Evolutionary conservation across 305 asterid species (phyloP).

Genomic region (Ilex paraguariensis): DNA sequence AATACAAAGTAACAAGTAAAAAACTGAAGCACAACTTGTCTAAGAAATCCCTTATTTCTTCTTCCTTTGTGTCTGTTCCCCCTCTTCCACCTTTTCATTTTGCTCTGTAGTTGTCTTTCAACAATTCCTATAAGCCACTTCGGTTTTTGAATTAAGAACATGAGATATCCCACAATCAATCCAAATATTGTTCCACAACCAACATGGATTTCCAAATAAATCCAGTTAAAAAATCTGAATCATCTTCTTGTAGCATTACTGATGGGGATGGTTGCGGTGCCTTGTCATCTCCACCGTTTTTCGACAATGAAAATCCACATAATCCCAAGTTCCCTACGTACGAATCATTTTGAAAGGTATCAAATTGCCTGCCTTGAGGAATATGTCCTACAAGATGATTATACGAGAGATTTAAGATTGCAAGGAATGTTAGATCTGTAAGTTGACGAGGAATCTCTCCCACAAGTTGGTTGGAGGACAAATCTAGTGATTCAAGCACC

Average conservation of each 20-base stretch:
- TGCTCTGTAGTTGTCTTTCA: not conserved
- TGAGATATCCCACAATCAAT: not conserved
- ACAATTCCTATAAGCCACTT: not conserved
- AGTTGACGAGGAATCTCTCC: conserved; percentile 34
- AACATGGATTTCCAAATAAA: not conserved
- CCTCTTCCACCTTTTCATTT: no score
- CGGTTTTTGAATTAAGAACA: not conserved
- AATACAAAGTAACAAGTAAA: not conserved
- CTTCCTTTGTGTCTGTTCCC: no score
- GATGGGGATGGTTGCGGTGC: not conserved
- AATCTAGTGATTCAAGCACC: conserved; percentile 32
- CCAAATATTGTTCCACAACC: not conserved
- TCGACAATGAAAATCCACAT: conserved; percentile 1
- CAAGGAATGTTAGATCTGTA: conserved; percentile 19
- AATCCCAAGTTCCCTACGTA: not conserved
- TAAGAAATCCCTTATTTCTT: no score
- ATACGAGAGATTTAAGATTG: conserved; percentile 22
- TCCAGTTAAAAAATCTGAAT: not conserved
- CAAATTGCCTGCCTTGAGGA: not conserved
- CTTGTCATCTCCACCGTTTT: not conserved
- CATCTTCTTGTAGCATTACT: not conserved
- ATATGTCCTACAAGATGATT: conserved; percentile 28
- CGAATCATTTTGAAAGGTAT: not conserved
- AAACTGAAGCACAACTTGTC: not conserved
- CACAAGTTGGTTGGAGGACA: conserved; percentile 24